Percentiles rank a stretch among this genome's conserved stretches.
Conservation (phyloP, 345 rosid species). For the Lagerstroemia speciosa region DNA sequence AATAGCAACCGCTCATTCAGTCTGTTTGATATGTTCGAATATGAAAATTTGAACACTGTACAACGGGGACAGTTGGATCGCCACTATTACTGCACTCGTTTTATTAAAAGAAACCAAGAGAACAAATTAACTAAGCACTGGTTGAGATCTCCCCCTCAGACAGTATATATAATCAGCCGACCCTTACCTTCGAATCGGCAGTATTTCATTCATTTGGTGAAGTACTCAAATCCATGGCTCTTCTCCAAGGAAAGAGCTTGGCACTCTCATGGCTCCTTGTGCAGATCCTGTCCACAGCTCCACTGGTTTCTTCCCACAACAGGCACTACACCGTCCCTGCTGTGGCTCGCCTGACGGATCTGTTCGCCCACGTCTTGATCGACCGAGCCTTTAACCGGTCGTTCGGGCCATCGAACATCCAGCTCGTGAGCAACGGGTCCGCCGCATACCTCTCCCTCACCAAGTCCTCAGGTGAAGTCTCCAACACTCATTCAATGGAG, state of each 20-base stretch:
- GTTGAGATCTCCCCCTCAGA: too few relatives aligned
- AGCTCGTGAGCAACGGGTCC: slow-evolving; percentile 46
- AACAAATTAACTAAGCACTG: too few relatives aligned
- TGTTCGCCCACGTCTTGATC: slow-evolving; percentile 42
- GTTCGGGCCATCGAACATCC: slow-evolving; percentile 54
- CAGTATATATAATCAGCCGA: background rate
- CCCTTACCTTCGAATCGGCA: background rate
- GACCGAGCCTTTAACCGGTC: slow-evolving; percentile 30
- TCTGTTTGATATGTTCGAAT: too few relatives aligned
- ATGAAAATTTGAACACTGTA: too few relatives aligned
- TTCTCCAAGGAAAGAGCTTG: slow-evolving; percentile 12
- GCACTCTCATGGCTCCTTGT: background rate
- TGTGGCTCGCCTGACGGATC: slow-evolving; percentile 55
- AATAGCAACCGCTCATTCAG: too few relatives aligned
- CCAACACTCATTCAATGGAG: too few relatives aligned
- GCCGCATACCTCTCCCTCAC: slow-evolving; percentile 54
- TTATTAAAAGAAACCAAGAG: too few relatives aligned
- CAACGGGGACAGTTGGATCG: too few relatives aligned
- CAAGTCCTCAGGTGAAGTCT: slow-evolving; percentile 55
- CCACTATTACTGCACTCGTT: too few relatives aligned
- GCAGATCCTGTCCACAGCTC: slow-evolving; percentile 26
- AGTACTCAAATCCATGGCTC: slow-evolving; percentile 19
- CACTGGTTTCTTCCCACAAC: slow-evolving; percentile 46
- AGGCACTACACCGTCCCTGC: slow-evolving; percentile 44
- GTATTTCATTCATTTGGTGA: background rate